Percentiles rank a stretch among this genome's conserved stretches.
phyloP scores from a whole-genome alignment of 345 rosid genomes.

The Citrus maxima region DNA sequence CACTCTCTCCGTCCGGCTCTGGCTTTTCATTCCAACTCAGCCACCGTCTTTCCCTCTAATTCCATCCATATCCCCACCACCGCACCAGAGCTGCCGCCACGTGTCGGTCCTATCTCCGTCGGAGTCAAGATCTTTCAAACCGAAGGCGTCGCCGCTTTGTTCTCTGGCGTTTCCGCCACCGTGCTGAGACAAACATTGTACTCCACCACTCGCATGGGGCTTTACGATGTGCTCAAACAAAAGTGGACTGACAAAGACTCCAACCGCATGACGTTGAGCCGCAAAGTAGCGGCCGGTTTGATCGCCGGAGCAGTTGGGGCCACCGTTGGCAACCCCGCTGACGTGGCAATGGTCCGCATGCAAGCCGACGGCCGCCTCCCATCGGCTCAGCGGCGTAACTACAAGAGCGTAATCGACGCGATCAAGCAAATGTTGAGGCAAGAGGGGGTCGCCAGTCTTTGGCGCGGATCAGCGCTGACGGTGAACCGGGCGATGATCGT shows the following conservation, averaged over 20 bases:
- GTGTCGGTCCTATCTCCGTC: slow-evolving; percentile 54
- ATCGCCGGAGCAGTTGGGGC: slow-evolving; percentile 74
- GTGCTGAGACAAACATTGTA: slow-evolving; percentile 76
- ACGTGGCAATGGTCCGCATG: slow-evolving; percentile 87
- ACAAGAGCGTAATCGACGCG: slow-evolving; percentile 66
- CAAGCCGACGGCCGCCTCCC: slow-evolving; percentile 84
- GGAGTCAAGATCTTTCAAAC: slow-evolving; percentile 53
- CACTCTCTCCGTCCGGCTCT: slow-evolving; percentile 50
- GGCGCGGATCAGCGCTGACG: slow-evolving; percentile 74
- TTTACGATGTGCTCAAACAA: slow-evolving; percentile 63
- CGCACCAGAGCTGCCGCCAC: slow-evolving; percentile 26
- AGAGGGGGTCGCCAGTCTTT: slow-evolving; percentile 65
- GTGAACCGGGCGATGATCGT: slow-evolving; percentile 84
- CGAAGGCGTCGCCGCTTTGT: slow-evolving; percentile 59
- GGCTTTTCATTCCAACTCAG: slow-evolving; percentile 46
- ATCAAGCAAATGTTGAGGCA: slow-evolving; percentile 52
- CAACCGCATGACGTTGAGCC: slow-evolving; percentile 43
- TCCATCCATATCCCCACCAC: slow-evolving; percentile 16
- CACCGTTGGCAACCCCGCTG: slow-evolving; percentile 78
- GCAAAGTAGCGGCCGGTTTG: slow-evolving; percentile 59
- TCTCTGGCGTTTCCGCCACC: slow-evolving; percentile 82
- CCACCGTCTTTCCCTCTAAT: slow-evolving; percentile 25
- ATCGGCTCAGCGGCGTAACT: slow-evolving; percentile 54
- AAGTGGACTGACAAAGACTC: slow-evolving; percentile 62
- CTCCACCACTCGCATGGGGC: slow-evolving; percentile 91